Conservation (phyloP, 768 basidiomycete species). For the Leccinum olivaceopallidum region DNA sequence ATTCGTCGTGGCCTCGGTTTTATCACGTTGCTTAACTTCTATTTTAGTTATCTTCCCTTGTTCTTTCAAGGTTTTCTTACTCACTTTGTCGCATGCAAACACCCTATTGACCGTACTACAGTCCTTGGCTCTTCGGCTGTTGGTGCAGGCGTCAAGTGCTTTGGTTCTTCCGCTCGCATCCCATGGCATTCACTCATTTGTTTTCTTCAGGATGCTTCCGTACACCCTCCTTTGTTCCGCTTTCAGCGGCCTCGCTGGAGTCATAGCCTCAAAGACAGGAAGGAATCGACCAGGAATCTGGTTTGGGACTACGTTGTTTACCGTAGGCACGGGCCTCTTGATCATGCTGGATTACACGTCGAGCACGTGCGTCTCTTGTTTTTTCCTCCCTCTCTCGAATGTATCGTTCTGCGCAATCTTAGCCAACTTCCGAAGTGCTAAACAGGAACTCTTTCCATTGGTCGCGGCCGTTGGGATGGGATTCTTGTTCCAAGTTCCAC, state of each 20-base stretch:
- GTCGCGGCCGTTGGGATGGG: conserved; percentile 65
- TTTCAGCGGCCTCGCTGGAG: conserved; percentile 55
- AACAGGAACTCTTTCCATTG: conserved; percentile 65
- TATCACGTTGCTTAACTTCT: background rate
- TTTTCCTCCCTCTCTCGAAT: background rate
- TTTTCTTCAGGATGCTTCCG: conserved; percentile 59
- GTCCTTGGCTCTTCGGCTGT: conserved; percentile 76
- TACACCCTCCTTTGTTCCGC: conserved; percentile 61
- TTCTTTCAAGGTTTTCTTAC: conserved; percentile 55
- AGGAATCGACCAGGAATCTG: conserved; percentile 65
- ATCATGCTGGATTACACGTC: conserved; percentile 62
- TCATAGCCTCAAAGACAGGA: conserved; percentile 56
- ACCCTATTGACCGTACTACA: background rate
- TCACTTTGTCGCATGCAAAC: background rate
- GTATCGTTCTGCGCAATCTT: background rate
- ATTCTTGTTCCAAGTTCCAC: conserved; percentile 62
- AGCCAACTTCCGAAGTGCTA: conserved; percentile 43
- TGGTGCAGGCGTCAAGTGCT: conserved; percentile 61
- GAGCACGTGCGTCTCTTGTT: conserved; percentile 37
- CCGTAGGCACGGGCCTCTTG: conserved; percentile 73
- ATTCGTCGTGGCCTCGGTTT: too few relatives aligned
- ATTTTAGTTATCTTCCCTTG: conserved; percentile 59
- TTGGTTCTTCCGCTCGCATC: conserved; percentile 38
- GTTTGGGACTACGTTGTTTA: conserved; percentile 56
- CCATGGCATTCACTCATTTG: background rate